These are phyloP conservation scores for Chrysophaeum taylorii DNA, from an alignment of 352 stramenopile genomes.

Conservation along the genomic window DNA sequence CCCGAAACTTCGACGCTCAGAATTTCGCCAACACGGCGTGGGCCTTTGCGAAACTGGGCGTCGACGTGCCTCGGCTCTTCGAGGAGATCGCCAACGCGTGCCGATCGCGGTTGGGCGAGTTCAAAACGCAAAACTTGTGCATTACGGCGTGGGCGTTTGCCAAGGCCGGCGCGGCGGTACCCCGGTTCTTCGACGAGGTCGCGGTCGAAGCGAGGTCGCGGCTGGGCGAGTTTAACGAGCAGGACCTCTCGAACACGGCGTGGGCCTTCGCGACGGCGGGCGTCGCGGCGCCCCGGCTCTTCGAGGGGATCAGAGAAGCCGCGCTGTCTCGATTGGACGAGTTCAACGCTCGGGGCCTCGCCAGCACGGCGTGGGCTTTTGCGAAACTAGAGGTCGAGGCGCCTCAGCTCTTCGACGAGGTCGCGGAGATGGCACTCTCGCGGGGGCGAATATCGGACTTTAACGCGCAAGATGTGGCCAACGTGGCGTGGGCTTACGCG, in stretches of 20 bases:
- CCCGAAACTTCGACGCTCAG: not conserved
- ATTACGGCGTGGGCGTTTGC: constrained; percentile 21
- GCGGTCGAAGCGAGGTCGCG: not conserved
- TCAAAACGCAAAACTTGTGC: constrained; percentile 14
- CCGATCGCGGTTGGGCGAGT: not conserved
- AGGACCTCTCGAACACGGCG: constrained; percentile 17
- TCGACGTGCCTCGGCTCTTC: not conserved
- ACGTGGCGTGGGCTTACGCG: too few relatives aligned
- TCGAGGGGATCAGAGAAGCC: too few relatives aligned
- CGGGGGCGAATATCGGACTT: too few relatives aligned
- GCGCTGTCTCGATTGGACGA: too few relatives aligned
- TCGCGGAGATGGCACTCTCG: too few relatives aligned
- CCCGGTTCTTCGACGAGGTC: constrained; percentile 9
- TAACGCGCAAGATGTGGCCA: too few relatives aligned
- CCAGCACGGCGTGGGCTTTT: constrained; percentile 48
- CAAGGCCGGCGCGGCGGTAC: not conserved
- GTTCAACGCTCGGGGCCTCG: constrained; percentile 34
- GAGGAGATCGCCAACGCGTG: not conserved
- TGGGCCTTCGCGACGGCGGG: constrained; percentile 13
- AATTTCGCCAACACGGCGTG: constrained; percentile 18
- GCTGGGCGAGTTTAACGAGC: constrained; percentile 5
- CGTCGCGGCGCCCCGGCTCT: constrained; percentile 1
- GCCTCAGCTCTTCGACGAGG: too few relatives aligned
- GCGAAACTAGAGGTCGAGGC: constrained; percentile 39
- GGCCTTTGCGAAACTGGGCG: constrained; percentile 12